Evolutionary conservation across 805 yeast species (phyloP).

Genomic region (Metschnikowia matae): DNA sequence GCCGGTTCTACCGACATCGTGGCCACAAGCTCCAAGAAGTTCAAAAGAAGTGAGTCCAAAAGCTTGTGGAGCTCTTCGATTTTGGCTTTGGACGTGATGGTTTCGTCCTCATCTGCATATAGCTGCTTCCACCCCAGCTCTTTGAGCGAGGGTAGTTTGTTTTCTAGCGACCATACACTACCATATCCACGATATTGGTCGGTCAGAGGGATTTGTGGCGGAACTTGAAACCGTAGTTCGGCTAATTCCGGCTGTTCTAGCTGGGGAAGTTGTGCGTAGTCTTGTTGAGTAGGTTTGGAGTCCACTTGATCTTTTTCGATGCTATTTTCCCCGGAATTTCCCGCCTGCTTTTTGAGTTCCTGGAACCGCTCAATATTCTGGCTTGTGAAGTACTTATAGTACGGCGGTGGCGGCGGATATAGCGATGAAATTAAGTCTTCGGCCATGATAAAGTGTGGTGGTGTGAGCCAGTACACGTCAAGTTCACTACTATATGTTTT

Average conservation of each 20-base stretch:
- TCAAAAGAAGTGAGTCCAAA: conserved; percentile 71
- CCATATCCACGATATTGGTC: conserved; percentile 83
- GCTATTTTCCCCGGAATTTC: neutral
- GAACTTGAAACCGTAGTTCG: conserved; percentile 54
- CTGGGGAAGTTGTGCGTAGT: neutral
- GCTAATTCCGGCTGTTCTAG: conserved; percentile 26
- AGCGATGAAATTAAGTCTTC: conserved; percentile 56
- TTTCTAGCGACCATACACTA: conserved; percentile 78
- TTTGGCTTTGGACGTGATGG: conserved; percentile 40
- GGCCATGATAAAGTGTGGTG: conserved; percentile 8
- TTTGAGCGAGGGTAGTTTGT: conserved; percentile 68
- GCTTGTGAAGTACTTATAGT: conserved; percentile 64
- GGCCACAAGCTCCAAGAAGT: conserved; percentile 80
- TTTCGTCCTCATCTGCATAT: conserved; percentile 44
- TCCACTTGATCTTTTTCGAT: too few species aligned
- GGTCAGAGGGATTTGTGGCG: conserved; percentile 61
- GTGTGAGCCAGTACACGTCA: neutral
- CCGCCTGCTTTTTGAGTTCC: conserved; percentile 18
- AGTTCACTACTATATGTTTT: too few species aligned
- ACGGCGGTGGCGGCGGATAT: conserved; percentile 94
- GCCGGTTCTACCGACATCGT: conserved; percentile 71
- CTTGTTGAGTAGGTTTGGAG: too few species aligned
- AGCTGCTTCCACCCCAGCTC: conserved; percentile 77
- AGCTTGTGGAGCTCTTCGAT: conserved; percentile 75
- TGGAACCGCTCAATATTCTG: conserved; percentile 54